Conservation (phyloP, 2,329 filamentous ascomycete genomes). For the Fusarium burgessii region DNA sequence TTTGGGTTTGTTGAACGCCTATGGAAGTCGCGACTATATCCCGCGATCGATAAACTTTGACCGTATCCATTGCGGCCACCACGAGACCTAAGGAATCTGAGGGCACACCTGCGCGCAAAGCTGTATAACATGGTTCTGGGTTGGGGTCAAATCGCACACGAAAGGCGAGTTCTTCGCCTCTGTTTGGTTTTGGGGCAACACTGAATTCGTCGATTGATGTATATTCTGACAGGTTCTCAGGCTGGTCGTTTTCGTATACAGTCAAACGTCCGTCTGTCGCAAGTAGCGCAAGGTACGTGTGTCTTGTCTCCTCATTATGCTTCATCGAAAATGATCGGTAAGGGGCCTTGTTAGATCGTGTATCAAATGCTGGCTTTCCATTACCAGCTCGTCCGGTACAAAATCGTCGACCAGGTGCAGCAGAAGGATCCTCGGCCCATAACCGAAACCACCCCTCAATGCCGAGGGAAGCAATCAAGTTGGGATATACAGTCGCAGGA, state of each 20-base stretch:
- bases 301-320: slow-evolving; percentile 79
- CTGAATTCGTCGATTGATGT: slow-evolving; percentile 79
- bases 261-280: slow-evolving; percentile 84
- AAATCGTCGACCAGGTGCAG: slow-evolving; percentile 85
- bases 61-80: slow-evolving; percentile 85
- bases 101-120: slow-evolving; percentile 83
- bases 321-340: slow-evolving; percentile 90
- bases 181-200: slow-evolving; percentile 75
- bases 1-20: slow-evolving; percentile 67
- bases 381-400: slow-evolving; percentile 66
- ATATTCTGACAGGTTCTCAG: slow-evolving; percentile 84
- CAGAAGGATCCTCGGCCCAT: slow-evolving; percentile 90
- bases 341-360: slow-evolving; percentile 67
- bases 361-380: slow-evolving; percentile 67
- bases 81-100: slow-evolving; percentile 83
- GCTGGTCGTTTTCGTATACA: slow-evolving; percentile 86
- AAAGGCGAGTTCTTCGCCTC: slow-evolving; percentile 90
- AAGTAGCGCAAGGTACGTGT: slow-evolving; percentile 87
- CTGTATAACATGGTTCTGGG: slow-evolving; percentile 80
- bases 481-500: slow-evolving; percentile 85
- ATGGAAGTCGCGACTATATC: slow-evolving; percentile 66
- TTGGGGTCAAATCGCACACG: slow-evolving; percentile 90
- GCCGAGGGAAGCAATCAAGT: slow-evolving; percentile 87
- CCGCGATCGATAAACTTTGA: slow-evolving; percentile 84
- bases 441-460: slow-evolving; percentile 91